These are phyloP conservation scores for Pseudocercospora eumusae DNA, from an alignment of 2,329 filamentous ascomycete genomes.

Conservation along the genomic window DNA sequence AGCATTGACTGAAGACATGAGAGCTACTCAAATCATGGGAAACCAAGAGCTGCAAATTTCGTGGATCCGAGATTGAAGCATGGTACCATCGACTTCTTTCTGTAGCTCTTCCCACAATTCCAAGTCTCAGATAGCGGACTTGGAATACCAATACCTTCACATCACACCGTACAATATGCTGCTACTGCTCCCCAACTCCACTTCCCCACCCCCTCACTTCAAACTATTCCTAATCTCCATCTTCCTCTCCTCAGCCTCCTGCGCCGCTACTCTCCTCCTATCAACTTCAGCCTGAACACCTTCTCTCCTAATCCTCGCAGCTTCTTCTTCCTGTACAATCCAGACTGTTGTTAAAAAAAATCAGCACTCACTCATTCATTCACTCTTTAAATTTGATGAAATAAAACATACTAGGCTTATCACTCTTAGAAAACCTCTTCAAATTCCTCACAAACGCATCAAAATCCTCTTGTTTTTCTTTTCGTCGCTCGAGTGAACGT, in stretches of 20 bases:
- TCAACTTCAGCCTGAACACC: constrained; percentile 36
- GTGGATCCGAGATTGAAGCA: too few relatives aligned
- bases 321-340: constrained; percentile 41
- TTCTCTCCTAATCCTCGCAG: constrained; percentile 29
- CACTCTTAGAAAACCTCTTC: constrained; percentile 86
- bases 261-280: constrained; percentile 34
- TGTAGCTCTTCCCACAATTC: too few relatives aligned
- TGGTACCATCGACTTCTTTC: too few relatives aligned
- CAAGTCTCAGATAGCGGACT: too few relatives aligned
- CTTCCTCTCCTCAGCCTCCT: constrained; percentile 35
- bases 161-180: too few relatives aligned
- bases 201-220: constrained; percentile 20
- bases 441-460: constrained; percentile 81
- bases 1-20: too few relatives aligned
- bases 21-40: neutral
- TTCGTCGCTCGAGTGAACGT: constrained; percentile 75
- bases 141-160: too few relatives aligned
- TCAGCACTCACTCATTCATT: too few relatives aligned
- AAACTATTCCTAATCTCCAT: constrained; percentile 40
- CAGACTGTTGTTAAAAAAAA: constrained; percentile 37
- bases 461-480: constrained; percentile 79
- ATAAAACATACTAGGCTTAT: too few relatives aligned
- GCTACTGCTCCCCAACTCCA: neutral
- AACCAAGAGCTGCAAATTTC: too few relatives aligned
- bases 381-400: too few relatives aligned